A percentile compares a stretch with the other conserved stretches of the same genome.
Conservation (phyloP, 2,329 filamentous ascomycete species). For the Colletotrichum sp. region DNA sequence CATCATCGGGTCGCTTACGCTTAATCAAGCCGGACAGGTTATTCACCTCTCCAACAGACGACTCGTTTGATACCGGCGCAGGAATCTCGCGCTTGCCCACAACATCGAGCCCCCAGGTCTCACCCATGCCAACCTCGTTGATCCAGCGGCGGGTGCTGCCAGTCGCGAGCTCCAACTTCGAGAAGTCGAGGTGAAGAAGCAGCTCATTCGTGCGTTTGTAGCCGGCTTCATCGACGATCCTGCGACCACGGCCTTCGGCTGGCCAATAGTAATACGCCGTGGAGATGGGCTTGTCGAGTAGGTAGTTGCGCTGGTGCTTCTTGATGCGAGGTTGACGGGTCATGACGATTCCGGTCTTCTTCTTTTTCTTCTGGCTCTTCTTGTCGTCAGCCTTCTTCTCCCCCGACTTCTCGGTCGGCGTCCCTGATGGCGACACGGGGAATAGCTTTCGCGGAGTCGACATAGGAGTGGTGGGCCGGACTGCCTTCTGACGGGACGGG, state of each 20-base stretch:
- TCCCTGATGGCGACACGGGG: slow-evolving; percentile 10
- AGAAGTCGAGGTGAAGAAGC: slow-evolving; percentile 77
- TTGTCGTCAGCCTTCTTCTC: slow-evolving; percentile 25
- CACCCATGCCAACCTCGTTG: slow-evolving; percentile 64
- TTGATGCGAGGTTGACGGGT: slow-evolving; percentile 71
- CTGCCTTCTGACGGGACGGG: slow-evolving; percentile 32
- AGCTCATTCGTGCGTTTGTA: slow-evolving; percentile 75
- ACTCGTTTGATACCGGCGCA: background rate
- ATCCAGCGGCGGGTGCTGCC: slow-evolving; percentile 75
- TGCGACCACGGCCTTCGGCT: slow-evolving; percentile 62
- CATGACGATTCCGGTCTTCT: slow-evolving; percentile 64
- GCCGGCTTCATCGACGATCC: slow-evolving; percentile 65
- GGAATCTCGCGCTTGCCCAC: slow-evolving; percentile 44
- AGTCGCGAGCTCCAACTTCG: slow-evolving; percentile 64
- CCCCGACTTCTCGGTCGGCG: slow-evolving; percentile 36
- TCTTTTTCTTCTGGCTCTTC: slow-evolving; percentile 51
- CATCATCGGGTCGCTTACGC: slow-evolving; percentile 43
- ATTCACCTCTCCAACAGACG: slow-evolving; percentile 37
- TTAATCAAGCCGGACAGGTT: slow-evolving; percentile 56
- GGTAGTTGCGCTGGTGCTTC: slow-evolving; percentile 55
- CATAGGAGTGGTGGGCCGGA: slow-evolving; percentile 30
- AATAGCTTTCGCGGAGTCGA: slow-evolving; percentile 39
- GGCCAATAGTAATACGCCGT: slow-evolving; percentile 74
- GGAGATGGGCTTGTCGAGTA: slow-evolving; percentile 52
- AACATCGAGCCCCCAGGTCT: slow-evolving; percentile 57